These are phyloP conservation scores for Chaetomiaceae sp. DNA, from an alignment of 2,329 filamentous ascomycete species.

Conservation along the genomic window DNA sequence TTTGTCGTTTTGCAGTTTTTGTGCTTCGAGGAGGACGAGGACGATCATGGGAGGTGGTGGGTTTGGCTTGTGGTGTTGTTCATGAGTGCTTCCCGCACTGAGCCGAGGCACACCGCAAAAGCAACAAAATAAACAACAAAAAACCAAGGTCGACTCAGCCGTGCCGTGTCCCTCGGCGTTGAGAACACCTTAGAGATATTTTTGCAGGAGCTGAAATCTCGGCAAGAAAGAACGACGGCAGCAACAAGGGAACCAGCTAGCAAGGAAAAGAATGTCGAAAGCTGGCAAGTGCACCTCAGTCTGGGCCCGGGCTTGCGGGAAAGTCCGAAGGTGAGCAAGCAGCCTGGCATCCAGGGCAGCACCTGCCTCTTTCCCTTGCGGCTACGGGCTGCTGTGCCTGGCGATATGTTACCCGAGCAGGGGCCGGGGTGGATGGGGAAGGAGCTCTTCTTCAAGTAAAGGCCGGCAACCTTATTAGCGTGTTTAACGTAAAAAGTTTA, in stretches of 20 bases:
- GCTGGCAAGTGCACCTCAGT: not conserved
- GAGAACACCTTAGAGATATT: too few relatives aligned
- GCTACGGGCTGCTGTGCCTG: constrained; percentile 4
- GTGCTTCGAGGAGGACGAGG: not conserved
- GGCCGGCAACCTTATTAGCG: too few relatives aligned
- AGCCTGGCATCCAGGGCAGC: not conserved
- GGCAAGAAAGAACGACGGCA: not conserved
- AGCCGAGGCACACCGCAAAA: not conserved
- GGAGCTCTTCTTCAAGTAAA: not conserved
- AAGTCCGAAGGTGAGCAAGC: not conserved
- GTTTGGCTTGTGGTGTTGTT: too few relatives aligned
- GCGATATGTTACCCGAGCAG: not conserved
- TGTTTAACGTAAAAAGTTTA: not conserved
- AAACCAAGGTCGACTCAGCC: not conserved
- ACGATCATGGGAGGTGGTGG: not conserved
- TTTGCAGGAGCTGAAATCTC: too few relatives aligned
- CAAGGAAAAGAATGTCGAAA: not conserved
- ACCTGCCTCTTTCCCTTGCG: constrained; percentile 1
- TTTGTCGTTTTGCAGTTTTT: not conserved
- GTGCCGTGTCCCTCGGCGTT: not conserved
- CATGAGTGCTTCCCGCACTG: too few relatives aligned
- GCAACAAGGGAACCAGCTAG: too few relatives aligned
- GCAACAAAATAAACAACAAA: not conserved
- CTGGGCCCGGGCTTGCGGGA: not conserved
- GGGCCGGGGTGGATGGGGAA: not conserved